These are phyloP conservation scores for Xylaria telfairii DNA, from an alignment of 495 filamentous ascomycete genomes.

Conservation along the genomic window DNA sequence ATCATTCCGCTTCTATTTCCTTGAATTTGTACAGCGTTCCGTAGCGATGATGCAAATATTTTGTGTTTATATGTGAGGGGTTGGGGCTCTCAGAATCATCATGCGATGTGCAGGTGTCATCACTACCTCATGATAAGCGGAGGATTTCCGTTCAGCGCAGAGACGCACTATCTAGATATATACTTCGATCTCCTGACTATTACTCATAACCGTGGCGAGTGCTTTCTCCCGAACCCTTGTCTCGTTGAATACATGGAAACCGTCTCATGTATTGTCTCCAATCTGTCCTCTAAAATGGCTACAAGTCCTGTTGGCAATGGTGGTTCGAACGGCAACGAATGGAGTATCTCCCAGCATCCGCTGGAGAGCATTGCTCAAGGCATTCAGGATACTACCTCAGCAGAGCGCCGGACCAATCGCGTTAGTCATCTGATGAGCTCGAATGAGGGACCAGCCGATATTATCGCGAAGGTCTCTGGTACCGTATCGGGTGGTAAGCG, in stretches of 20 bases:
- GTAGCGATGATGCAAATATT: not conserved
- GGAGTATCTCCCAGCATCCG: slow-evolving; percentile 38
- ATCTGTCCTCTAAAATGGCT: slow-evolving; percentile 18
- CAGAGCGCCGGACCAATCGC: slow-evolving; percentile 37
- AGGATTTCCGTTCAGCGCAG: not conserved
- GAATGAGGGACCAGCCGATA: slow-evolving; percentile 63
- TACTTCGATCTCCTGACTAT: not conserved
- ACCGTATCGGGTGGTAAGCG: slow-evolving; percentile 51
- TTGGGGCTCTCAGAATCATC: not conserved
- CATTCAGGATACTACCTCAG: slow-evolving; percentile 34
- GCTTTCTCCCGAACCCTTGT: not conserved
- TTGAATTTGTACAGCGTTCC: not conserved
- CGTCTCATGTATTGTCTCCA: not conserved
- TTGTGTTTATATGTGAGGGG: not conserved
- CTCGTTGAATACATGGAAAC: not conserved
- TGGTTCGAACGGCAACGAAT: slow-evolving; percentile 36
- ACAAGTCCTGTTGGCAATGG: slow-evolving; percentile 12
- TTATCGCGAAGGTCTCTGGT: slow-evolving; percentile 61
- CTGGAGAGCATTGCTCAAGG: slow-evolving; percentile 37
- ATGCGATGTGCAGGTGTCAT: not conserved
- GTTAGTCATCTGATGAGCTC: slow-evolving; percentile 49
- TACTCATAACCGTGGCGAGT: not conserved
- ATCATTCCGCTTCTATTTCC: not conserved
- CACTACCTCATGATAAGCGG: not conserved
- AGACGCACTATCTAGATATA: not conserved